phyloP scores from a whole-genome alignment of 164 flowering plant species.

The Vitis rupestris region DNA sequence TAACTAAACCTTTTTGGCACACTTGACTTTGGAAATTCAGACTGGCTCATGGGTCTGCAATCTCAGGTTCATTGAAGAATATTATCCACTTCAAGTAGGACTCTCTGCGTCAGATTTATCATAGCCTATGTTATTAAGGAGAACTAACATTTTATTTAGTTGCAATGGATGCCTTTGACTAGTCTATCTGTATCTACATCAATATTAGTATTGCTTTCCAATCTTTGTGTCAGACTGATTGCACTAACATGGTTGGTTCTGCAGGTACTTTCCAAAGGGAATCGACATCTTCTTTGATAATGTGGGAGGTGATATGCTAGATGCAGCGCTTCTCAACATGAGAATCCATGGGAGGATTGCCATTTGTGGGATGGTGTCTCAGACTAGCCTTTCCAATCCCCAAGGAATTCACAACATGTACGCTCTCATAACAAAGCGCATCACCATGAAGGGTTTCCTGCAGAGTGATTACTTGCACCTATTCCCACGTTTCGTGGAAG shows the following conservation, averaged over 20 bases:
- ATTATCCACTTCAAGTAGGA: too few relatives aligned
- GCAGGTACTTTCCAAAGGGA: slow-evolving; percentile 63
- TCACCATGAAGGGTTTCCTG: slow-evolving; percentile 55
- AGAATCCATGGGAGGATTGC: slow-evolving; percentile 53
- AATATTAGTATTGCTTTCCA: too few relatives aligned
- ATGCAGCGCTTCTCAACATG: slow-evolving; percentile 68
- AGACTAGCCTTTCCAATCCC: slow-evolving; percentile 21
- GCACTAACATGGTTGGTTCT: not conserved
- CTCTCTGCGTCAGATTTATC: too few relatives aligned
- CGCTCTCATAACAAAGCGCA: slow-evolving; percentile 32
- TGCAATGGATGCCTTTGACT: too few relatives aligned
- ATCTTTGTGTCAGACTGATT: too few relatives aligned
- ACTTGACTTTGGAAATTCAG: too few relatives aligned
- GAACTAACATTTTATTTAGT: too few relatives aligned
- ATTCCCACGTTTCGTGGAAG: slow-evolving; percentile 48
- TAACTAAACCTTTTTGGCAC: too few relatives aligned
- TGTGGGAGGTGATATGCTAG: slow-evolving; percentile 71
- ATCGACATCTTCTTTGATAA: slow-evolving; percentile 75
- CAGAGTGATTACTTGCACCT: slow-evolving; percentile 52
- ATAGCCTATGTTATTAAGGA: too few relatives aligned
- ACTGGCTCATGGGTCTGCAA: too few relatives aligned
- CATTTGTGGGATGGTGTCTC: slow-evolving; percentile 64
- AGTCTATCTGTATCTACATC: too few relatives aligned
- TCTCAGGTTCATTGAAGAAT: too few relatives aligned
- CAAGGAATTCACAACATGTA: slow-evolving; percentile 41